phyloP scores from a whole-genome alignment of 768 basidiomycete species.

The Naganishia randhawae region DNA sequence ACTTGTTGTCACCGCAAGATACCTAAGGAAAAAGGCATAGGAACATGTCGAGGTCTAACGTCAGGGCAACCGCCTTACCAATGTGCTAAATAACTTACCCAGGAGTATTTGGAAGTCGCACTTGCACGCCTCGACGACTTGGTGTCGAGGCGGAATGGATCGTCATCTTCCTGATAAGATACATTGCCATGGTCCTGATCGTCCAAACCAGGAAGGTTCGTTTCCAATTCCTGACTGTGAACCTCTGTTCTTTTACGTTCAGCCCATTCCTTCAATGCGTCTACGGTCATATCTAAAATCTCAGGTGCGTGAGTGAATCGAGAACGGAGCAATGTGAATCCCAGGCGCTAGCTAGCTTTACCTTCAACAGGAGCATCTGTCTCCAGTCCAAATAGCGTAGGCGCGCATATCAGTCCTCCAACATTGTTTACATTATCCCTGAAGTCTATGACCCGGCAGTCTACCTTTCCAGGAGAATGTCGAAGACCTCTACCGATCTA shows the following conservation, averaged over 20 bases:
- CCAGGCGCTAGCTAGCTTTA: conserved; percentile 38
- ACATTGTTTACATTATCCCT: conserved; percentile 71
- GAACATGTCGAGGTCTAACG: not conserved
- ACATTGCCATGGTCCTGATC: conserved; percentile 60
- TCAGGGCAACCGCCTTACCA: not conserved
- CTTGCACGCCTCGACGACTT: not conserved
- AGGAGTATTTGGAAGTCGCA: not conserved
- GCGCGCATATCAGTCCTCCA: conserved; percentile 68
- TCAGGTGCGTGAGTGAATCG: not conserved
- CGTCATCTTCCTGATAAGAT: conserved; percentile 70
- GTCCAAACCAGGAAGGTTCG: conserved; percentile 16
- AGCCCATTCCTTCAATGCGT: conserved; percentile 55
- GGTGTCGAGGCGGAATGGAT: conserved; percentile 58
- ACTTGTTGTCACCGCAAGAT: conserved; percentile 65
- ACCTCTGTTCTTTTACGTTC: conserved; percentile 26
- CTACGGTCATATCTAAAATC: conserved; percentile 57
- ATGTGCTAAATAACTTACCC: no score
- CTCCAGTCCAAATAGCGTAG: conserved; percentile 79
- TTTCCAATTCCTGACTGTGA: not conserved
- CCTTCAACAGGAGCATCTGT: conserved; percentile 62
- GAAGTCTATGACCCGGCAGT: conserved; percentile 88
- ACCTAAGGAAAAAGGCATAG: conserved; percentile 59
- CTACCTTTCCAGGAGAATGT: conserved; percentile 73
- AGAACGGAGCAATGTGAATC: conserved; percentile 19
- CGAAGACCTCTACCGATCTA: conserved; percentile 92